Evolutionary conservation across 495 filamentous ascomycete genomes (phyloP).

Genomic region (Chaetomium tenue): DNA sequence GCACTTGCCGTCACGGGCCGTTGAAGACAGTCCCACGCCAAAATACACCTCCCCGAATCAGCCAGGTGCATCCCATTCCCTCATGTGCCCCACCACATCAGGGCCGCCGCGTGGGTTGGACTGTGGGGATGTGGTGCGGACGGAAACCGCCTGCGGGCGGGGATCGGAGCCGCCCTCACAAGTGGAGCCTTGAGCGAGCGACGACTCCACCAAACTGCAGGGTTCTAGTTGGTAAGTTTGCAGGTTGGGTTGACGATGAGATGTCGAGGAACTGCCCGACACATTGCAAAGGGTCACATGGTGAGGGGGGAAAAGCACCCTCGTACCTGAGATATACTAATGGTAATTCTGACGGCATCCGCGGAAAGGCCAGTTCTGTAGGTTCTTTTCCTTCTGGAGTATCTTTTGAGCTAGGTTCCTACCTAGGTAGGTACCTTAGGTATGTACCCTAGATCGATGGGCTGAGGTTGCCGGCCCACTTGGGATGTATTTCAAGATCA

Average conservation of each 20-base stretch:
- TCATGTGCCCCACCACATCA: slow-evolving; percentile 12
- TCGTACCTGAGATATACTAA: too few species aligned
- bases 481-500: neutral
- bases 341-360: too few species aligned
- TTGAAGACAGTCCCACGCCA: slow-evolving; percentile 6
- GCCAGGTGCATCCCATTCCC: slow-evolving; percentile 15
- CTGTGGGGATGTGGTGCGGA: slow-evolving; percentile 6
- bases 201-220: neutral
- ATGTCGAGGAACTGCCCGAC: neutral
- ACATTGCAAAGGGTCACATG: neutral
- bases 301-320: neutral
- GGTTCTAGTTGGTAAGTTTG: neutral
- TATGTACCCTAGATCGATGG: neutral
- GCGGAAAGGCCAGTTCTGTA: too few species aligned
- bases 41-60: slow-evolving; percentile 15
- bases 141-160: neutral
- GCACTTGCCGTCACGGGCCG: slow-evolving; percentile 16
- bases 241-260: neutral
- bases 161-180: slow-evolving; percentile 5
- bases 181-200: neutral
- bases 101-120: slow-evolving; percentile 5
- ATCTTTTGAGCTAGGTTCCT: neutral
- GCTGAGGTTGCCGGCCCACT: neutral
- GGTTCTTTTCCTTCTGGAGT: neutral
- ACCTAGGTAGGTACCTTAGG: too few species aligned